A percentile compares a stretch with the other conserved stretches of the same genome.
phyloP scores from a whole-genome alignment of 805 yeast genomes.

The Lipomyces lipofer region DNA sequence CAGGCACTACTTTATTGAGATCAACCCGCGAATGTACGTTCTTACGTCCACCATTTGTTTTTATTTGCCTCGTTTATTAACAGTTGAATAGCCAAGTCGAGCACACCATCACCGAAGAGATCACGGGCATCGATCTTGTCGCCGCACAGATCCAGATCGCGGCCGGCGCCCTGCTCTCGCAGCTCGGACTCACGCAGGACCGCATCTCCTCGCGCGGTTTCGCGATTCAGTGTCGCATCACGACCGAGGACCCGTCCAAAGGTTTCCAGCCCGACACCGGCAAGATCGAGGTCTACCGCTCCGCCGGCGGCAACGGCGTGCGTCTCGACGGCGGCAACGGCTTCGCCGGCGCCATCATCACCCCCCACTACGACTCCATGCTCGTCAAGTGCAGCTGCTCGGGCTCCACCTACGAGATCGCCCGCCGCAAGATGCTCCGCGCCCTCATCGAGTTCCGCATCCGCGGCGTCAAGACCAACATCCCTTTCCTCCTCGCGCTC shows the following conservation, averaged over 20 bases:
- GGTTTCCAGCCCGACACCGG: slow-evolving; percentile 99
- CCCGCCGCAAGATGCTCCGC: slow-evolving; percentile 96
- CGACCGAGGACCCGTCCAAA: slow-evolving; percentile 96
- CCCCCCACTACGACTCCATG: slow-evolving; percentile 98
- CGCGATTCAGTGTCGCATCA: slow-evolving; percentile 98
- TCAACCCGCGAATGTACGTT: slow-evolving; percentile 78
- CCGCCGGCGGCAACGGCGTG: slow-evolving; percentile 99
- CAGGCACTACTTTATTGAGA: slow-evolving; percentile 96
- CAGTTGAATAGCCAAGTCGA: slow-evolving; percentile 68
- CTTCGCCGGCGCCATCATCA: slow-evolving; percentile 92
- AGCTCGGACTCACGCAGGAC: slow-evolving; percentile 90
- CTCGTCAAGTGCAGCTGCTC: slow-evolving; percentile 95
- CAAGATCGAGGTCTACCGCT: slow-evolving; percentile 94
- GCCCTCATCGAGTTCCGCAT: slow-evolving; percentile 96
- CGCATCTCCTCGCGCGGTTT: slow-evolving; percentile 94
- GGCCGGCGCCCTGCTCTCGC: slow-evolving; percentile 92
- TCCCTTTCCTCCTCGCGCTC: slow-evolving; percentile 89
- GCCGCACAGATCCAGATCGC: slow-evolving; percentile 99
- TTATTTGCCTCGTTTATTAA: neutral
- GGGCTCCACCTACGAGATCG: slow-evolving; percentile 96
- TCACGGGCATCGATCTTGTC: slow-evolving; percentile 95
- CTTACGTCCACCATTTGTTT: neutral
- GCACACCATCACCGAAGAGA: slow-evolving; percentile 98
- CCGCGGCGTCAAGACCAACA: slow-evolving; percentile 98
- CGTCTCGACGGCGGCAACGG: slow-evolving; percentile 99